Base-by-base conservation (phyloP, 2,329 filamentous ascomycete species). In the Alternaria dauci region DNA sequence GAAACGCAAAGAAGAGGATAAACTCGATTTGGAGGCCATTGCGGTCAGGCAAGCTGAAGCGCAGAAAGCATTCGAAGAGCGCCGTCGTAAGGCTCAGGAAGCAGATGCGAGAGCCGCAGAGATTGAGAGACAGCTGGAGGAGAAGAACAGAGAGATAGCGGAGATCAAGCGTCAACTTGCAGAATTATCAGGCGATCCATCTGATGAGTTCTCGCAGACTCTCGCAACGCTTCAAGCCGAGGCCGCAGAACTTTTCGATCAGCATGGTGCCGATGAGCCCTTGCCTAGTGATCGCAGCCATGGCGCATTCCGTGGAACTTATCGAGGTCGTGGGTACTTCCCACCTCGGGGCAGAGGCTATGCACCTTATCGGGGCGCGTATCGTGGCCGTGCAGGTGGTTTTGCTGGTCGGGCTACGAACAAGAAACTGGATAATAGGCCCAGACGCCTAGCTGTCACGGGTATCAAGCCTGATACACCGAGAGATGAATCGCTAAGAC, bases 381-480 rank as follows among this genome's bases (percentile, higher is more conserved):
- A 76, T 68, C 79, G 81, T 46, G 83, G 83, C 3, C 80, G 80
- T 28, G 80, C 80, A 6, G 36, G 42, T 47, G 67, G 63, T 28
- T 52, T 56, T 18, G 59, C 62, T 43, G 65, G 50, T 39, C 68
- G 70, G 18, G 82, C 89, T 67, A 85, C 87, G 8, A 38, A 50
- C 16, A 81, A 84, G 67, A 89, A 89, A 18, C 82, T 95, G 23
- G 92, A 95, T 71, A 93, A 94, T 74, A 84, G 92, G 44, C 89
- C 92, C 0, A 90, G 86, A 74, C 88, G 85, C 62, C 81, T 95
- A 9, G 84, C 86, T 6, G 79, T 94, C 25, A 83, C 83, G 8
- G 89, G 88, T 3, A 84, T 87, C 11, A 88, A 88, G 76, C 88
- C 89, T 71, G 87, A 88, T 4, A 82, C 82, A 14, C 46, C 54